A percentile compares a stretch with the other conserved stretches of the same genome.
Conservation (phyloP, 805 yeast genomes). For the Candida tallmaniae region DNA sequence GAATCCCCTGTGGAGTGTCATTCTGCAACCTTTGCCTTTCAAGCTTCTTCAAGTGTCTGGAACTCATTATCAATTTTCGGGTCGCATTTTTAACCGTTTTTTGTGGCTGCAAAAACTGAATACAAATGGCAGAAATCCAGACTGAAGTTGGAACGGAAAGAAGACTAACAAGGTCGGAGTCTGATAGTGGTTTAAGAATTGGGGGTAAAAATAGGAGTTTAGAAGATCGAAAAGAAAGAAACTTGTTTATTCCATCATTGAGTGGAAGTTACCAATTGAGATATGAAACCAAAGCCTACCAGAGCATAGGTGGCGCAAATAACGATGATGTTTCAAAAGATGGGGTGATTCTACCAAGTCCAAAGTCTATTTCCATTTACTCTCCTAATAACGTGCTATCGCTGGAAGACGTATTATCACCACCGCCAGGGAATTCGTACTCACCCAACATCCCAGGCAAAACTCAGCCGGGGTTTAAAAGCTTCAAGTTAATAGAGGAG, state of each 20-base stretch:
- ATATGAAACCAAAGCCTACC: background rate
- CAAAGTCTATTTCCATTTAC: background rate
- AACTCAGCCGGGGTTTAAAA: constrained; percentile 14
- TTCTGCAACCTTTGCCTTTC: constrained; percentile 27
- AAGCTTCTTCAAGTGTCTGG: constrained; percentile 44
- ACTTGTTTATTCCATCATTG: background rate
- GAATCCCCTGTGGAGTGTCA: background rate
- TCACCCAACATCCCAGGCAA: constrained; percentile 18
- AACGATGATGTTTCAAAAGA: no score
- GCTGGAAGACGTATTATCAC: constrained; percentile 7
- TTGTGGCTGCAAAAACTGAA: constrained; percentile 16
- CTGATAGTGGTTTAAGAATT: no score
- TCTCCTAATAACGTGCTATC: constrained; percentile 7
- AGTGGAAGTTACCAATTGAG: background rate
- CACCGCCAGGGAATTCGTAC: constrained; percentile 7
- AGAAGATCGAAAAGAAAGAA: constrained; percentile 2
- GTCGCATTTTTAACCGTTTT: background rate
- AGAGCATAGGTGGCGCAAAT: no score
- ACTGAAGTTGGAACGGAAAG: no score
- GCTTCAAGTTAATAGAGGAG: constrained; percentile 37
- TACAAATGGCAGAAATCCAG: background rate
- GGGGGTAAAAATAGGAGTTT: constrained; percentile 4
- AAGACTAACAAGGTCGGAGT: constrained; percentile 2
- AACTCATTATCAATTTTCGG: constrained; percentile 34
- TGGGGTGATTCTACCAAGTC: no score